phyloP scores from a whole-genome alignment of 768 basidiomycete species.

The Lactarius evosmus region DNA sequence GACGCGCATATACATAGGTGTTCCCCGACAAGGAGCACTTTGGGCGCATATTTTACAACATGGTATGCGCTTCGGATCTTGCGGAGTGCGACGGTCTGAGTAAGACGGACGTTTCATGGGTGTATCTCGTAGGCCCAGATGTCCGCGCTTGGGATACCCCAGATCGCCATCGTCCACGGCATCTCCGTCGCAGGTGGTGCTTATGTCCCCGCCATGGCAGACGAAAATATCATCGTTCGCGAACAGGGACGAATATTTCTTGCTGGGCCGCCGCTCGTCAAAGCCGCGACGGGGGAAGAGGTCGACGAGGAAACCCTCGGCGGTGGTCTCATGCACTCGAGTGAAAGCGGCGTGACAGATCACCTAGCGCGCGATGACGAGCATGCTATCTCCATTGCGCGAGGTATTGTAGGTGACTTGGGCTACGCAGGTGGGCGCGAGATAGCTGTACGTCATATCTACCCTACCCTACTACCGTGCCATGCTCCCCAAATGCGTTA shows the following conservation, averaged over 20 bases:
- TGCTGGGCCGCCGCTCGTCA: conserved; percentile 91
- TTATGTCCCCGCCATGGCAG: conserved; percentile 95
- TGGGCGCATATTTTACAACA: conserved; percentile 95
- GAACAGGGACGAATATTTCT: conserved; percentile 94
- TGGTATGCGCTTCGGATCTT: conserved; percentile 48
- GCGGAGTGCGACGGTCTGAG: conserved; percentile 3
- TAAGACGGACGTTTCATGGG: neutral
- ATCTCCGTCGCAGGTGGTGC: conserved; percentile 94
- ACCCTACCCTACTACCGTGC: neutral
- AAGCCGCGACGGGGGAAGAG: conserved; percentile 90
- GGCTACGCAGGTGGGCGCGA: conserved; percentile 57
- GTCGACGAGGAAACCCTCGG: conserved; percentile 92
- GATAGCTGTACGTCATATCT: conserved; percentile 43
- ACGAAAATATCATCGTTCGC: conserved; percentile 87
- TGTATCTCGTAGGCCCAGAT: conserved; percentile 65
- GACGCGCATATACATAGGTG: conserved; percentile 41
- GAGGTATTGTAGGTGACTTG: conserved; percentile 74
- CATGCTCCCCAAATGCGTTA: conserved; percentile 13
- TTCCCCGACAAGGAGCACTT: conserved; percentile 97
- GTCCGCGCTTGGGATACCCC: conserved; percentile 88
- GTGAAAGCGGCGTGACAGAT: conserved; percentile 88
- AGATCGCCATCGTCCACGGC: conserved; percentile 90
- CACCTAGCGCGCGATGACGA: conserved; percentile 83
- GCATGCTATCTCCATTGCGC: conserved; percentile 76
- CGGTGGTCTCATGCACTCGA: conserved; percentile 87